These are phyloP conservation scores for Neofusicoccum kwambonambiense DNA, from an alignment of 2,329 filamentous ascomycete genomes.

Conservation along the genomic window DNA sequence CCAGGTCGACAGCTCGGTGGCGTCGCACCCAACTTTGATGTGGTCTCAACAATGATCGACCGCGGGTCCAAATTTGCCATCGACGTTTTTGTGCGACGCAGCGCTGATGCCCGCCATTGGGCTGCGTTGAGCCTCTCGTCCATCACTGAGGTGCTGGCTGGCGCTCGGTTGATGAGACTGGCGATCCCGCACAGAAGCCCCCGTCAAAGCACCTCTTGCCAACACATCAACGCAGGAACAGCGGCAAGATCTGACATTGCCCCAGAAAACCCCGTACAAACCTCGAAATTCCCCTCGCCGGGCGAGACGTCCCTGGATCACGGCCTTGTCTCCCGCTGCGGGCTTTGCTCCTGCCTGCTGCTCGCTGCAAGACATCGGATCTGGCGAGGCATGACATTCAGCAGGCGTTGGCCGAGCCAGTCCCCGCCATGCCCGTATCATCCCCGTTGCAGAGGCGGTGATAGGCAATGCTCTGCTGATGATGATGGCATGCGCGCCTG, in stretches of 20 bases:
- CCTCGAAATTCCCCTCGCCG: neutral
- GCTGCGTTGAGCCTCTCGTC: constrained; percentile 1
- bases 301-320: neutral
- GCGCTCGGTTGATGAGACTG: constrained; percentile 11
- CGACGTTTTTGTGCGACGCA: constrained; percentile 14
- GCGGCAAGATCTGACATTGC: neutral
- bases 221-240: neutral
- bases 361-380: neutral
- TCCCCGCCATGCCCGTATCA: neutral
- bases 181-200: neutral
- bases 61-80: constrained; percentile 11
- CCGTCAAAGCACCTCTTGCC: neutral
- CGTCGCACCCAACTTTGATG: neutral
- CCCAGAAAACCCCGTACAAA: neutral
- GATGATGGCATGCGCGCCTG: constrained; percentile 1
- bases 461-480: constrained; percentile 4
- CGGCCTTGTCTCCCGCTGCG: neutral
- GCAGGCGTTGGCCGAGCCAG: neutral
- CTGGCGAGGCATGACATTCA: neutral
- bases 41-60: neutral
- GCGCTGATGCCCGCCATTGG: neutral
- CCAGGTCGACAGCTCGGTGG: constrained; percentile 1
- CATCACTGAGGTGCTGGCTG: neutral
- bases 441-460: neutral
- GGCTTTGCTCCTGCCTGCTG: neutral